Conservation (phyloP, 495 filamentous ascomycete genomes). For the Talaromyces stipitatus region DNA sequence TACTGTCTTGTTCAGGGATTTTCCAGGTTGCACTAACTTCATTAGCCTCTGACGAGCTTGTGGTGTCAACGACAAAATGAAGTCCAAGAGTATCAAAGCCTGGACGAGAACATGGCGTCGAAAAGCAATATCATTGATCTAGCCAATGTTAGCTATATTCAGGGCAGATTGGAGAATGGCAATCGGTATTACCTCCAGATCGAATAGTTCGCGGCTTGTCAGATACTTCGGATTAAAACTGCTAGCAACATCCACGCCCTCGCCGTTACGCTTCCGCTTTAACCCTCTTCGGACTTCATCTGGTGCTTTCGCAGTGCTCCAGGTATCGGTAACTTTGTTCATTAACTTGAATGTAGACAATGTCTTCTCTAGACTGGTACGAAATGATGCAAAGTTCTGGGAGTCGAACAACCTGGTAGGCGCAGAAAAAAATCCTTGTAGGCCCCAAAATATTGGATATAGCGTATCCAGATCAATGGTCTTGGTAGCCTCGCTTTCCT, state of each 20-base stretch:
- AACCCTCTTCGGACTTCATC: constrained; percentile 54
- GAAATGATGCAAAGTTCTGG: constrained; percentile 67
- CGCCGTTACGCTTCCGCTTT: constrained; percentile 66
- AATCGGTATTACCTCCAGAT: constrained; percentile 61
- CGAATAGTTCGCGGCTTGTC: constrained; percentile 89
- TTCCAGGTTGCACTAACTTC: constrained; percentile 37
- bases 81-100: constrained; percentile 86
- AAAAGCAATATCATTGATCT: constrained; percentile 91
- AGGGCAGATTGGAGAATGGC: not conserved
- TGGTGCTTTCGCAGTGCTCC: constrained; percentile 38
- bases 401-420: constrained; percentile 71
- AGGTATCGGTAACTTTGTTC: constrained; percentile 55
- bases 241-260: constrained; percentile 56
- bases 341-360: constrained; percentile 72
- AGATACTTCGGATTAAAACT: constrained; percentile 96
- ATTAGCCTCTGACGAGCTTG: constrained; percentile 70
- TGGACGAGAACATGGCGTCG: constrained; percentile 90
- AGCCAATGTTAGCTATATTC: not conserved
- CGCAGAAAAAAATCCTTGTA: constrained; percentile 88
- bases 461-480: constrained; percentile 60
- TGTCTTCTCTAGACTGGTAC: constrained; percentile 66
- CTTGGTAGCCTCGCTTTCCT: constrained; percentile 32
- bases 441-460: constrained; percentile 89
- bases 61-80: constrained; percentile 80
- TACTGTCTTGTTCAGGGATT: constrained; percentile 65